Conservation (phyloP, 139 green algal species). For the Chlorella sp. region DNA sequence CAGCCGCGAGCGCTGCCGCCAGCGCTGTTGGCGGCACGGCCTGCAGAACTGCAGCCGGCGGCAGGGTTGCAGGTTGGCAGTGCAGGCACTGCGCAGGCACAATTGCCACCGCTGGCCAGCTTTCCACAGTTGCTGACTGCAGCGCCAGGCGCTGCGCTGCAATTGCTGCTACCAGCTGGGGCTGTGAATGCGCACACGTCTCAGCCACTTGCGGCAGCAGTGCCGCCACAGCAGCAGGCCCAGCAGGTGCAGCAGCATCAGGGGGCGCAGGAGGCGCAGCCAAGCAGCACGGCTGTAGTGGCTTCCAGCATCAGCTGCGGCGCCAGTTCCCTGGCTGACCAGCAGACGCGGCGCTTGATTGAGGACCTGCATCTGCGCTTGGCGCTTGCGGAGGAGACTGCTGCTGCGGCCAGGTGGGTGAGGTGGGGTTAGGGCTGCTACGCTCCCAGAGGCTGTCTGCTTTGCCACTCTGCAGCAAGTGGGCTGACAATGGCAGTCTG, state of each 20-base stretch:
- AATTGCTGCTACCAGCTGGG: neutral
- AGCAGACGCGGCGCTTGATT: neutral
- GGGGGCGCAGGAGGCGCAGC: neutral
- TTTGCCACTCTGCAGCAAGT: no score
- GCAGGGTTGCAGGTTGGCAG: no score
- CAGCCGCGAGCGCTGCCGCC: constrained; percentile 4
- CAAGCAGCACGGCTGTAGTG: neutral
- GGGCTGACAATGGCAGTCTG: no score
- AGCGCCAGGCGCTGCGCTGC: no score
- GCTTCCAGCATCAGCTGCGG: neutral
- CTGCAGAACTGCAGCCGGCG: neutral
- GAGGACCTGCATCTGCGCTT: constrained; percentile 21
- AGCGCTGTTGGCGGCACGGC: neutral
- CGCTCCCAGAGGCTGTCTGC: no score
- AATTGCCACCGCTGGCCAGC: no score
- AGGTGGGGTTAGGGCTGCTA: neutral
- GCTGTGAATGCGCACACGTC: no score
- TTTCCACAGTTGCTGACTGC: neutral
- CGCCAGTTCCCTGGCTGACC: neutral
- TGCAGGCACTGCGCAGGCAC: no score
- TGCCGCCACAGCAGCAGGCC: no score
- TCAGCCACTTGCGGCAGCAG: neutral
- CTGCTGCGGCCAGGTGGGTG: constrained; percentile 2
- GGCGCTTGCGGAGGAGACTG: constrained; percentile 20
- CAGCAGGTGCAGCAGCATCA: no score